Evolutionary conservation across 345 rosid species (phyloP).

Genomic region (Arabis hirsuta): DNA sequence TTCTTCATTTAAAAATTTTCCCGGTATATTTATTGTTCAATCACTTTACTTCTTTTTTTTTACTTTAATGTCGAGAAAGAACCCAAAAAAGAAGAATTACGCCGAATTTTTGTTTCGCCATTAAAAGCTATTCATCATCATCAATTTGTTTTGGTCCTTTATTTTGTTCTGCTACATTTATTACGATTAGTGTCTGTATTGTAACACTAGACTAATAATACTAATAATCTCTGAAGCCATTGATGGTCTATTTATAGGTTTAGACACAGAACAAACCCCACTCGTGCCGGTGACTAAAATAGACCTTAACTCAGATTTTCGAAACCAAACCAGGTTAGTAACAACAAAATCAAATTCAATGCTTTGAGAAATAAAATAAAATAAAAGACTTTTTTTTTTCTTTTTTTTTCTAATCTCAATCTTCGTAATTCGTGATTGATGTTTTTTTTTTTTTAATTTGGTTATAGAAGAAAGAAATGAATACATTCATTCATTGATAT

Average conservation of each 20-base stretch:
- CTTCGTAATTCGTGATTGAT: constrained; percentile 10
- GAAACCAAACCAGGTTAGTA: constrained; percentile 30
- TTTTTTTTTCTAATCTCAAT: constrained; percentile 22
- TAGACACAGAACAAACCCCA: constrained; percentile 39
- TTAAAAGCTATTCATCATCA: constrained; percentile 23
- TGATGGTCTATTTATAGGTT: constrained; percentile 41
- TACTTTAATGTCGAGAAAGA: not conserved
- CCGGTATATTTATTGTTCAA: constrained; percentile 28
- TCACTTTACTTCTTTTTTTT: constrained; percentile 15
- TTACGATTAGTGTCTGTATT: constrained; percentile 17
- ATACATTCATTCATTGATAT: constrained; percentile 22
- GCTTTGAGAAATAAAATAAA: too few relatives aligned
- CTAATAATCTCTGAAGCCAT: constrained; percentile 34
- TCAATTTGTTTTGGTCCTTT: not conserved
- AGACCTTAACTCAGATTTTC: constrained; percentile 34
- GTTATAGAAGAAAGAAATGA: too few relatives aligned
- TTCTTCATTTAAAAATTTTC: constrained; percentile 10
- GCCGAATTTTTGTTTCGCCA: constrained; percentile 20
- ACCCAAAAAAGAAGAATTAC: not conserved
- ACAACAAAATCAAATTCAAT: too few relatives aligned
- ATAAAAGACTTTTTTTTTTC: too few relatives aligned
- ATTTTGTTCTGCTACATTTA: constrained; percentile 3
- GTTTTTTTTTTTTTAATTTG: too few relatives aligned
- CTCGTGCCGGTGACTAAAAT: constrained; percentile 41
- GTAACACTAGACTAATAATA: constrained; percentile 24